Percentiles rank a stretch among this genome's conserved stretches.
Evolutionary conservation across 129 eudicot species (phyloP).

Genomic region (Kitagawia praeruptora): DNA sequence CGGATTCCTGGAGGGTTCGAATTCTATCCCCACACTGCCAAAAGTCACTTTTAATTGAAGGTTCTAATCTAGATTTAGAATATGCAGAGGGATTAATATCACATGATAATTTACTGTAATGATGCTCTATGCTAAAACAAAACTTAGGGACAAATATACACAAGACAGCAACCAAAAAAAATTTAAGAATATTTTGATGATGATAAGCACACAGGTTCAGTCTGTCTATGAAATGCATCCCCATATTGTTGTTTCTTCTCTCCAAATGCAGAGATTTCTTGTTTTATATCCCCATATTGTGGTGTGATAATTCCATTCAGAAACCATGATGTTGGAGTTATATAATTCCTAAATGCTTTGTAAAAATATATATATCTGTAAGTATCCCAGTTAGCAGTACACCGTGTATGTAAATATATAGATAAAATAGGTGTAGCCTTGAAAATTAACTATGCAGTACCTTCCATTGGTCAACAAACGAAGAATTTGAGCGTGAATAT

Average conservation of each 20-base stretch:
- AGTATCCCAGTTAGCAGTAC: neutral
- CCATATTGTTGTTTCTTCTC: too few species aligned
- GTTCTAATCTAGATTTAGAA: too few species aligned
- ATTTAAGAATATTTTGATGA: neutral
- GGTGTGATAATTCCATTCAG: too few species aligned
- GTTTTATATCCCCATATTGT: too few species aligned
- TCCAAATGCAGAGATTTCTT: too few species aligned
- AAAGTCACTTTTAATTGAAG: too few species aligned
- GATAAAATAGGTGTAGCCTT: neutral
- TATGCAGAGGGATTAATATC: neutral
- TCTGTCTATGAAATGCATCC: conserved; percentile 77
- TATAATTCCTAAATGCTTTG: neutral
- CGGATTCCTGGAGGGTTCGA: too few species aligned
- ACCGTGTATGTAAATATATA: neutral
- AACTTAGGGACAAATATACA: neutral
- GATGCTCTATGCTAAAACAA: neutral
- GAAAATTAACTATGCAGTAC: conserved; percentile 14
- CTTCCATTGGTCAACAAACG: conserved; percentile 62
- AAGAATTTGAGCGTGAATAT: conserved; percentile 38
- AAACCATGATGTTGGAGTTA: too few species aligned
- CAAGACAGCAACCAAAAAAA: neutral
- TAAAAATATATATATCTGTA: neutral
- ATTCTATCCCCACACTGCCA: too few species aligned
- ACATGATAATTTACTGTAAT: neutral
- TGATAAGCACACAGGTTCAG: conserved; percentile 62